These are phyloP conservation scores for Grosmannia huntii DNA, from an alignment of 2,329 filamentous ascomycete species.

Conservation along the genomic window DNA sequence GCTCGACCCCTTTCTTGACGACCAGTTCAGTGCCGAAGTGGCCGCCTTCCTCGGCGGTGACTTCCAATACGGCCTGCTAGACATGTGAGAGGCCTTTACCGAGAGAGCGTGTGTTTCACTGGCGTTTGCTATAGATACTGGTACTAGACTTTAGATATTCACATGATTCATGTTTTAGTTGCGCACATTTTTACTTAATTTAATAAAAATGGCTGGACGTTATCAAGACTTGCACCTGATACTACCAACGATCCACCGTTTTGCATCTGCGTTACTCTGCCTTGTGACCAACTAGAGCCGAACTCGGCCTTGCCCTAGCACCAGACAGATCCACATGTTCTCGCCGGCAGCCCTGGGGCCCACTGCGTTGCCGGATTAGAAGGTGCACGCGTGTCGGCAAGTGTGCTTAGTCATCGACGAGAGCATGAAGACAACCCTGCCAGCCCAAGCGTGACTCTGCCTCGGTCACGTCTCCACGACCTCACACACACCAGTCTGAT, in stretches of 20 bases:
- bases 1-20: constrained; percentile 11
- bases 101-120: not conserved
- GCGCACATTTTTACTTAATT: too few relatives aligned
- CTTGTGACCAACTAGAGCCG: not conserved
- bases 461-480: not conserved
- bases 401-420: not conserved
- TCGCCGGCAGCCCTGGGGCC: too few relatives aligned
- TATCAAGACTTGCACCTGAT: not conserved
- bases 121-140: not conserved
- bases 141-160: not conserved
- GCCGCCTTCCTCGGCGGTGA: constrained; percentile 11
- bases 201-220: too few relatives aligned
- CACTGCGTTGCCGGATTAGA: not conserved
- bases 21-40: constrained; percentile 14
- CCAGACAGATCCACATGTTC: too few relatives aligned
- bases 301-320: not conserved
- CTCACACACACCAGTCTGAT: not conserved
- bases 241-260: not conserved
- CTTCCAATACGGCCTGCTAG: constrained; percentile 11
- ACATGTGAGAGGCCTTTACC: not conserved
- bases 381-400: not conserved
- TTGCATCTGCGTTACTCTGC: not conserved
- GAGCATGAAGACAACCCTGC: not conserved
- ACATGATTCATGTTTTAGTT: not conserved
- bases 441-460: not conserved